phyloP scores from a whole-genome alignment of 306 rosid genomes.

The Lagenaria siceraria region DNA sequence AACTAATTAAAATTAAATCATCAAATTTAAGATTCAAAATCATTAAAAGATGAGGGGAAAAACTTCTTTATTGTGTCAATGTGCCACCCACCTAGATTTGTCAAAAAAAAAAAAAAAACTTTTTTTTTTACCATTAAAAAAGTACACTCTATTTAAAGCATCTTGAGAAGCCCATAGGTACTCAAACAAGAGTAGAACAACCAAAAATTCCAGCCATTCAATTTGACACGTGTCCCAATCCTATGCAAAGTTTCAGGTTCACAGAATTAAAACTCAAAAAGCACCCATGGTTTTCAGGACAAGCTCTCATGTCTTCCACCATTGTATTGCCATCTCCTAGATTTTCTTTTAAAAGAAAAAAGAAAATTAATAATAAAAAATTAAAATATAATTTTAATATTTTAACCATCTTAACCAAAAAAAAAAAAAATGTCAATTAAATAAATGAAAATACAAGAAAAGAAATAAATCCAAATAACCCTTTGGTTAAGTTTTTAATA shows the following conservation, averaged over 20 bases:
- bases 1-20: neutral
- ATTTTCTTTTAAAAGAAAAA: neutral
- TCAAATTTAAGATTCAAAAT: neutral
- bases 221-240: neutral
- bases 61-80: neutral
- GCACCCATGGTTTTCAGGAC: conserved; percentile 6
- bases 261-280: neutral
- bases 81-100: conserved; percentile 5
- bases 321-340: neutral
- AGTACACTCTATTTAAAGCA: neutral
- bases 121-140: neutral
- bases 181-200: neutral
- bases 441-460: too few species aligned
- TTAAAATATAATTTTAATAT: neutral
- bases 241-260: neutral
- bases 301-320: neutral
- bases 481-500: too few species aligned
- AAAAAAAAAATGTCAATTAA: too few species aligned
- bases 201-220: neutral
- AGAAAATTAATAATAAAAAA: neutral
- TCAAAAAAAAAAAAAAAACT: neutral
- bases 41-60: neutral
- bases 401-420: neutral
- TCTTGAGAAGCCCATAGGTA: neutral
- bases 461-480: too few species aligned